Base-by-base conservation (phyloP, 441 rosid species). In the Erodium texanum region DNA sequence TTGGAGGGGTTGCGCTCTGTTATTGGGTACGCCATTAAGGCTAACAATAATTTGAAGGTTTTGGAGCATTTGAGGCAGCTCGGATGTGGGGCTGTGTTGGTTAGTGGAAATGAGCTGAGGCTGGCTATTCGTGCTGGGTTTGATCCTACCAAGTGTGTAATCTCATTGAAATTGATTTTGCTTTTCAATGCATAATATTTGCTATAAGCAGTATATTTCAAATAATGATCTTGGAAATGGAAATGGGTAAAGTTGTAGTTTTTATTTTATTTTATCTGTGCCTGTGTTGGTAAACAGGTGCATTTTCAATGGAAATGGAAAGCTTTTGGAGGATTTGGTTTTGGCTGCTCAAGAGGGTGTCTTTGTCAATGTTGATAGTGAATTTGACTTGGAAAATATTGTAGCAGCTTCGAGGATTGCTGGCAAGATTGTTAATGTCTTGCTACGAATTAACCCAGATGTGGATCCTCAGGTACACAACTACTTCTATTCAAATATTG, bases 381-480 rank as follows among this genome's bases (percentile, higher is more conserved):
- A 92, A 74, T 94, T 94, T 78, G 99, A 94, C 79, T 78, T 94
- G 82, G 92, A 89, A 64, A 88, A 94, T 64, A 94, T 94, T 71
- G 87, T 92, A 36, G 85, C 85, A 66, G 94, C 99, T 80, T 84
- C 98, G 24, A 86, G 89, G 59, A 83, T 88, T 64, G 84, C 97
- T 70, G 94, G 97, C 64, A 87, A 86, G 79, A 84, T 82, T 83
- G 97, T 92, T 71, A 92, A 92, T 78, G 98, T 94, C 41, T 77
- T 94, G 71, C 96, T 94, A 52, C 94, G 98, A 66, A 92, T 94
- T 77, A 94, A 94, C 80, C 99, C 99, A 1, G 99, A 94, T 71
- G 99, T 94, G 7, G 98, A 94, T 73, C 97, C 98, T 76, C 99
- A 94, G 98, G 99, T 92, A 80, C 67, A 73, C 29, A 2, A 23